Evolutionary conservation across 148 eudicot species (phyloP), one percentile per base, ranked within the genome.

Genomic region (Chenopodium formosanum): DNA sequence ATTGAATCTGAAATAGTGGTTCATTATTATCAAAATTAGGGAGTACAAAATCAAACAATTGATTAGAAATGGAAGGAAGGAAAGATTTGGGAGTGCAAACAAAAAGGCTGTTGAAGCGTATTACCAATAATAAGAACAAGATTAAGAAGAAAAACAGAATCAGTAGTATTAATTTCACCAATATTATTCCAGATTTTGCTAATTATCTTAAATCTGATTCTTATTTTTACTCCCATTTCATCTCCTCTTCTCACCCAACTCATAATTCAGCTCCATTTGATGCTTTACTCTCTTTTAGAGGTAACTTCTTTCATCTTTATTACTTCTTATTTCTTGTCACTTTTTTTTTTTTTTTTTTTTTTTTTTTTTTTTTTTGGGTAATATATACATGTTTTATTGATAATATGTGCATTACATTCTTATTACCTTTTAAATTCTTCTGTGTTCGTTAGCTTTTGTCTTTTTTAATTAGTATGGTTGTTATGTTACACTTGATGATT

Each of bases 121-220:
- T 3, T 22, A 60, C 44, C 44, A 40, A 14, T 20, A 60, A 40
- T 20, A 60, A 40, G 31, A 81, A 27, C 47, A 73, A 73, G 4
- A 52, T 7, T 1, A 76, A 32, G 31, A 75, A 53, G 53, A 76
- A 58, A 16, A 81, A 37, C n/a, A 65, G 71, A 23, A 17, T 40
- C 3, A 4, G 34, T 6, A 4, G n/a, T 10, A 53, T 66, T 10
- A 76, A 27, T 66, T 66, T 46, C 0, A 7, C 13, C 2, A 77
- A 34, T 0, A 63, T 37, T 31, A 12, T 77, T 22, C 79, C 52
- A 48, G 76, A 67, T 70, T 58, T 82, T 37, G 22, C 77, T 47
- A 5, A 20, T 6, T 82, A 76, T 77, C 84, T 82, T 2, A 76
- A 70, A 12, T 76, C 80, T 40, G 80, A 82, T 69, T 77, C 76